Conservation (phyloP, 1,284 basidiomycete species). For the Ustilago tritici region DNA sequence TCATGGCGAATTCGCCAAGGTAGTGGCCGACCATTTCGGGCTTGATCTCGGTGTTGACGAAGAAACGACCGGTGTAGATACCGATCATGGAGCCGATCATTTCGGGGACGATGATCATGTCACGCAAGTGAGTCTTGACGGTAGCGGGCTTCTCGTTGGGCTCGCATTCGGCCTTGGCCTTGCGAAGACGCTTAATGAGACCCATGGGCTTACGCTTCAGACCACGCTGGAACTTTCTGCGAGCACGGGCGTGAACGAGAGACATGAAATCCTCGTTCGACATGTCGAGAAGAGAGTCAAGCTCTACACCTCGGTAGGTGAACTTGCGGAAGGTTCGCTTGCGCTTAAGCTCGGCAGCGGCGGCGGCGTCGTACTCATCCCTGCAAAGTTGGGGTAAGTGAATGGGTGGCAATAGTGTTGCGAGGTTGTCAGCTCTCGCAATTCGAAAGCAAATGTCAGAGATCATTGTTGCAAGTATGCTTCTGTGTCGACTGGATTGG, state of each 20-base stretch:
- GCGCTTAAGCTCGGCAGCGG: conserved; percentile 74
- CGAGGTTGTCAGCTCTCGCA: not conserved
- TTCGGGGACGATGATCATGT: conserved; percentile 99
- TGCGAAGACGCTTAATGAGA: conserved; percentile 99
- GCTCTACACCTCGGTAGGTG: conserved; percentile 94
- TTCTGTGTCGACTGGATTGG: not conserved
- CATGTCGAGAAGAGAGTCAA: conserved; percentile 91
- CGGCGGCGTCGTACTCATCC: conserved; percentile 70
- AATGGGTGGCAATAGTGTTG: not conserved
- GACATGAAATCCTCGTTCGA: conserved; percentile 81
- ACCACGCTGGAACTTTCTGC: conserved; percentile 98
- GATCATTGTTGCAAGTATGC: not conserved
- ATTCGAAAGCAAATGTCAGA: not conserved
- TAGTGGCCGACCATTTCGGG: conserved; percentile 99
- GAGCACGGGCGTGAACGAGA: conserved; percentile 98
- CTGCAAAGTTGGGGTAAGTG: conserved; percentile 20
- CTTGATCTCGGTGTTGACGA: conserved; percentile 78
- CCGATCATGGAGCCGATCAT: conserved; percentile 79
- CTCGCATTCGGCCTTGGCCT: conserved; percentile 97
- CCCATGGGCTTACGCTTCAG: conserved; percentile 98
- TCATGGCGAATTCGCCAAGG: conserved; percentile 82
- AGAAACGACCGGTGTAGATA: conserved; percentile 88
- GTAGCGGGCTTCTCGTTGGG: conserved; percentile 98
- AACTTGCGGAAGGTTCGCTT: conserved; percentile 98
- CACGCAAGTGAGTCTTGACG: conserved; percentile 98